A percentile compares a stretch with the other conserved stretches of the same genome.
These are phyloP conservation scores for Stentor roeselii DNA, from an alignment of 73 alveolate species.

Conservation along the genomic window DNA sequence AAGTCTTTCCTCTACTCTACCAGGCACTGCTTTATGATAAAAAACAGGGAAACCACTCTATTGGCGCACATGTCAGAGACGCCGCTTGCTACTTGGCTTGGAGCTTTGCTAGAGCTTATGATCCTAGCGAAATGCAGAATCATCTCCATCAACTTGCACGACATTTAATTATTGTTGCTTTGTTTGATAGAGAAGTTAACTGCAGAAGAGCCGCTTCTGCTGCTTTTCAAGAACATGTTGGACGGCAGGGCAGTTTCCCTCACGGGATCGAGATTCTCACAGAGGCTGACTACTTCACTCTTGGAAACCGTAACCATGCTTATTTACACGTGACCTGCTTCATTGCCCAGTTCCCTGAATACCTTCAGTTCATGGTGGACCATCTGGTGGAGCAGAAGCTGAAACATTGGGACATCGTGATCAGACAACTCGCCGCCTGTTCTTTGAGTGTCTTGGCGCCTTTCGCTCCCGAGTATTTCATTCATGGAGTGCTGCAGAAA, in stretches of 20 bases:
- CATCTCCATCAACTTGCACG: constrained; percentile 81
- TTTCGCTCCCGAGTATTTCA: constrained; percentile 74
- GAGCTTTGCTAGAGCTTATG: constrained; percentile 95
- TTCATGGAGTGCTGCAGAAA: constrained; percentile 54
- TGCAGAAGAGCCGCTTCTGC: constrained; percentile 99
- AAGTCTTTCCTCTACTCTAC: constrained; percentile 56
- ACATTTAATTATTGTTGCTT: constrained; percentile 61
- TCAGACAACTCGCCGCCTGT: constrained; percentile 84
- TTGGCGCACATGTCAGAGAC: constrained; percentile 98
- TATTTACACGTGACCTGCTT: constrained; percentile 87
- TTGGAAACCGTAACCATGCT: constrained; percentile 86
- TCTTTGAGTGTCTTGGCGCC: constrained; percentile 80
- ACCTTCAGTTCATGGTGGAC: constrained; percentile 71
- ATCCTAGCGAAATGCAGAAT: constrained; percentile 85
- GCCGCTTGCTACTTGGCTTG: constrained; percentile 98
- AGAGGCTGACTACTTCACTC: constrained; percentile 97
- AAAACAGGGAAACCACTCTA: constrained; percentile 67
- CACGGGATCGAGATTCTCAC: constrained; percentile 96
- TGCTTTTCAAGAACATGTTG: constrained; percentile 97
- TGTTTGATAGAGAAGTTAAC: constrained; percentile 97
- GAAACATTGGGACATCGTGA: constrained; percentile 78
- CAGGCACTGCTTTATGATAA: constrained; percentile 43
- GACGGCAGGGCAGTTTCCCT: constrained; percentile 94
- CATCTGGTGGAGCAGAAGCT: constrained; percentile 86
- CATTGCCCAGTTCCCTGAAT: constrained; percentile 87